Evolutionary conservation across 2,329 filamentous ascomycete genomes (phyloP).

Genomic region (Trichoderma guizhouense): DNA sequence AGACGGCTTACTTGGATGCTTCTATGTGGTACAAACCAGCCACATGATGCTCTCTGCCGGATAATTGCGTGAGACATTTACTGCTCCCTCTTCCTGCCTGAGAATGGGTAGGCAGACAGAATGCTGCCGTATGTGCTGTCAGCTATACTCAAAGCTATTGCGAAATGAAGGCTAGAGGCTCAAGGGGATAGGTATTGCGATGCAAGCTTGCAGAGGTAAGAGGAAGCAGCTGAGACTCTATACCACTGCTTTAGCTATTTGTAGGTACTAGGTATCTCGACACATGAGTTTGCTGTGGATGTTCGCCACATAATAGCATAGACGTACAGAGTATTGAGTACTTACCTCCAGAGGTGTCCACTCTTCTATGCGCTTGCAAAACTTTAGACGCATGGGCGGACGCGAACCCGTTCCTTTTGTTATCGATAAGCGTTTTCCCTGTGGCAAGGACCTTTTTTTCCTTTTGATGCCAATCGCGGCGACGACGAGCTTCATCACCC

Average conservation of each 20-base stretch:
- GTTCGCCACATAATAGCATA: background rate
- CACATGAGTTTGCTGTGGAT: background rate
- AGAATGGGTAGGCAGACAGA: background rate
- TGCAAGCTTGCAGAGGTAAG: background rate
- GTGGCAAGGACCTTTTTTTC: conserved; percentile 24
- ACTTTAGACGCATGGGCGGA: background rate
- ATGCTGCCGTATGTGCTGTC: background rate
- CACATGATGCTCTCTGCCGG: background rate
- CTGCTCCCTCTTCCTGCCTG: background rate
- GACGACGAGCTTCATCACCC: conserved; percentile 15
- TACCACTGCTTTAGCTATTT: background rate
- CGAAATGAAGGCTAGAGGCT: background rate
- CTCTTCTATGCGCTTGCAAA: background rate
- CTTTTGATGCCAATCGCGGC: conserved; percentile 21
- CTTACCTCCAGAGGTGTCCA: background rate
- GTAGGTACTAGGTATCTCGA: background rate
- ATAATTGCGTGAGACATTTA: background rate
- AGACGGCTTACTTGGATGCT: background rate
- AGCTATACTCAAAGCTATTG: background rate
- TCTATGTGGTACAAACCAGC: background rate
- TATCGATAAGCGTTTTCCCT: conserved; percentile 16
- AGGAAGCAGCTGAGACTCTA: background rate
- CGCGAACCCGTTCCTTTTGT: conserved; percentile 2
- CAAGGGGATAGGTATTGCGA: background rate
- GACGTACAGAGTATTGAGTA: background rate